phyloP scores from a whole-genome alignment of 2,329 filamentous ascomycete species.

The Curvularia verruculosa region DNA sequence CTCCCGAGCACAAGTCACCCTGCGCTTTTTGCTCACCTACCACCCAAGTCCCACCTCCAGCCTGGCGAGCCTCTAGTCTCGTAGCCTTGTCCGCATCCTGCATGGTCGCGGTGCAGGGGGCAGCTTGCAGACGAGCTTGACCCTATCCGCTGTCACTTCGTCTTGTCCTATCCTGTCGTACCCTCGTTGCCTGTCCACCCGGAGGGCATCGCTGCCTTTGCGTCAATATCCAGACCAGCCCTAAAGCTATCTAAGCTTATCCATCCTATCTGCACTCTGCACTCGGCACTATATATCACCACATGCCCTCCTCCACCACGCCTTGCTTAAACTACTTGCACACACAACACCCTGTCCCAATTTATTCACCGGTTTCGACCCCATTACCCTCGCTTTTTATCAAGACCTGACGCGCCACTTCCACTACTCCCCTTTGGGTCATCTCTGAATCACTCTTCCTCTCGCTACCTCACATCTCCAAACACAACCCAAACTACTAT shows the following conservation, averaged over 20 bases:
- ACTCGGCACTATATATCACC: constrained; percentile 45
- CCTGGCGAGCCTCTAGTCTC: constrained; percentile 37
- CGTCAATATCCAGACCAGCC: constrained; percentile 40
- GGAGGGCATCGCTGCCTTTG: constrained; percentile 29
- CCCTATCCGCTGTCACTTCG: constrained; percentile 44
- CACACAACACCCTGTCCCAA: constrained; percentile 24
- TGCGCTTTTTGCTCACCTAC: constrained; percentile 41
- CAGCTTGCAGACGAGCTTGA: constrained; percentile 42
- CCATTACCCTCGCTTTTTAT: constrained; percentile 41
- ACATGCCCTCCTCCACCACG: constrained; percentile 39
- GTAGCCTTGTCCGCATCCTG: constrained; percentile 47
- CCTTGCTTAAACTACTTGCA: constrained; percentile 18
- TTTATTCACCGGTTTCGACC: constrained; percentile 44
- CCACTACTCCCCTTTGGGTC: constrained; percentile 23
- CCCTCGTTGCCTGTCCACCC: constrained; percentile 34
- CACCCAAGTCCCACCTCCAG: constrained; percentile 37
- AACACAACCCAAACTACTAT: neutral
- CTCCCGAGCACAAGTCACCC: constrained; percentile 47
- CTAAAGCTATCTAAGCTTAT: constrained; percentile 41
- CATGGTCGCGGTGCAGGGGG: constrained; percentile 46
- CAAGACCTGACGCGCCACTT: constrained; percentile 36
- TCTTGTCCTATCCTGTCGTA: constrained; percentile 37
- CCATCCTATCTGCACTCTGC: constrained; percentile 34
- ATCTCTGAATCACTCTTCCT: neutral
- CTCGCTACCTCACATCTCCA: neutral